Conservation (phyloP, 2,329 filamentous ascomycete genomes). For the Penicillium sclerotiorum region DNA sequence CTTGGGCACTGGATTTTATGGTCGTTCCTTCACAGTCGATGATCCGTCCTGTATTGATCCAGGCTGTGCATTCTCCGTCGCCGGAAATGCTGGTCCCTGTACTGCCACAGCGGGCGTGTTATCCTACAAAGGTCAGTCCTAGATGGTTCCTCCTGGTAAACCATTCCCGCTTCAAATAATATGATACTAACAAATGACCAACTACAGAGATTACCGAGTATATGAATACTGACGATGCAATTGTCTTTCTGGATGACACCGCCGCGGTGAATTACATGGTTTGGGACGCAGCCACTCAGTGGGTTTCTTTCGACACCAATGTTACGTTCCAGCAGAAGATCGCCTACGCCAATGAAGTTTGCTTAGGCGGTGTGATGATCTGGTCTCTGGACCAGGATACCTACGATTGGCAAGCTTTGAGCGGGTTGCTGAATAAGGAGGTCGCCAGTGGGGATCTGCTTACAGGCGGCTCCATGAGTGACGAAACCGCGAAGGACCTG, state of each 20-base stretch:
- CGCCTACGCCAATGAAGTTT: conserved; percentile 32
- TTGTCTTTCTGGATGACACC: conserved; percentile 17
- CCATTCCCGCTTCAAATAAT: conserved; percentile 13
- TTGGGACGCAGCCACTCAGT: conserved; percentile 29
- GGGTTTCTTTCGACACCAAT: conserved; percentile 36
- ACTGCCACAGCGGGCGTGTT: conserved; percentile 32
- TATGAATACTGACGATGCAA: background rate
- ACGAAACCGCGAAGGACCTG: too few species aligned
- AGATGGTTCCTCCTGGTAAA: background rate
- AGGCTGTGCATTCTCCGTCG: conserved; percentile 34
- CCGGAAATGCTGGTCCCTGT: conserved; percentile 31
- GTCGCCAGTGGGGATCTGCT: background rate
- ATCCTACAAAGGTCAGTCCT: conserved; percentile 24
- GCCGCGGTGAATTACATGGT: conserved; percentile 31
- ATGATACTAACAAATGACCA: conserved; percentile 8
- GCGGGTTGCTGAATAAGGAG: background rate
- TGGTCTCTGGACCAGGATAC: conserved; percentile 9
- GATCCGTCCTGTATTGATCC: conserved; percentile 26
- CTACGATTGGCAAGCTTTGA: background rate
- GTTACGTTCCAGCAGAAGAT: conserved; percentile 39
- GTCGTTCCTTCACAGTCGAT: conserved; percentile 11
- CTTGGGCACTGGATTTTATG: conserved; percentile 4
- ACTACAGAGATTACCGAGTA: background rate
- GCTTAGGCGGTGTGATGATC: conserved; percentile 34
- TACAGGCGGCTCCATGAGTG: too few species aligned